These are phyloP conservation scores for Avena eriantha DNA, from an alignment of 176 grass and related monocot genomes.

Conservation along the genomic window DNA sequence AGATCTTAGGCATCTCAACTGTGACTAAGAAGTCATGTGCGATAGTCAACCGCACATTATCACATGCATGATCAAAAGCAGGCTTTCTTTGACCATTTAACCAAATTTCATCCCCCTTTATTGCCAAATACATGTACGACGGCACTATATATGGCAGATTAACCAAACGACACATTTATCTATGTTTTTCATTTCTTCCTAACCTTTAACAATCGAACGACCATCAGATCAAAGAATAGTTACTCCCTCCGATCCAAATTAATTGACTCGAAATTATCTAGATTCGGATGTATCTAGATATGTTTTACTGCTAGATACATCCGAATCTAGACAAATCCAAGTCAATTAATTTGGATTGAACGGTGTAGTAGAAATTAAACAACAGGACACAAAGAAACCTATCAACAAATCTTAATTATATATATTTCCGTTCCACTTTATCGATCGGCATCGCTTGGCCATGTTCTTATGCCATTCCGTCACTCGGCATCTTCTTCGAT, in stretches of 20 bases:
- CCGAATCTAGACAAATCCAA: too few species aligned
- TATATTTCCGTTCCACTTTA: neutral
- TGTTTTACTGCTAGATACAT: too few species aligned
- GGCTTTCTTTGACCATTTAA: neutral
- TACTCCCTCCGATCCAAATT: too few species aligned
- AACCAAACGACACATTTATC: neutral
- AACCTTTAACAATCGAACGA: neutral
- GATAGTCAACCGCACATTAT: neutral
- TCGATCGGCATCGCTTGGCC: neutral
- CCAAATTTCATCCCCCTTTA: neutral
- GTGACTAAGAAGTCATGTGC: neutral
- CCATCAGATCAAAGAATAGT: neutral
- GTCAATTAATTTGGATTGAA: too few species aligned
- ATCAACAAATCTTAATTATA: slow-evolving; percentile 7
- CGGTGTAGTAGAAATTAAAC: neutral
- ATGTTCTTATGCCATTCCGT: neutral
- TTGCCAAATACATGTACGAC: neutral
- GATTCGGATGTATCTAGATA: too few species aligned
- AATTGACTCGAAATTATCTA: too few species aligned
- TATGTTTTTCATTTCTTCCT: neutral
- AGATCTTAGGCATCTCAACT: neutral
- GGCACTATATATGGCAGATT: neutral
- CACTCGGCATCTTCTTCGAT: slow-evolving; percentile 53
- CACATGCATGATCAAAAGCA: slow-evolving; percentile 10
- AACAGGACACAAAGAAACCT: neutral